Evolutionary conservation across 352 stramenopile species (phyloP).

Genomic region (Phytophthora ramorum): DNA sequence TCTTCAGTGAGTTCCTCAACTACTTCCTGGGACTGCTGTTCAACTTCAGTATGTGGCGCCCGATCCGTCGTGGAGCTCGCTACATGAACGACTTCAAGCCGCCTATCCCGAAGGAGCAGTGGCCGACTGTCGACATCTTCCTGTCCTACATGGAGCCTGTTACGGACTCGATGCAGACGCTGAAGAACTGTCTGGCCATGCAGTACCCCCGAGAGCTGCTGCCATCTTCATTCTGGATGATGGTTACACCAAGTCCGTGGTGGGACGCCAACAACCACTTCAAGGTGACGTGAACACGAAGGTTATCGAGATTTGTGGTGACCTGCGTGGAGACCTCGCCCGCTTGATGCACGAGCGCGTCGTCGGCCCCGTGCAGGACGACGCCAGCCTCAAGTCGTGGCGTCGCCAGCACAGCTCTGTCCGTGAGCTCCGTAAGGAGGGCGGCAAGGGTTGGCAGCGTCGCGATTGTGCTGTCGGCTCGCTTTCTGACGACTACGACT

Average conservation of each 20-base stretch:
- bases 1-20: constrained; percentile 89
- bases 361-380: constrained; percentile 77
- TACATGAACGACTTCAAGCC: constrained; percentile 93
- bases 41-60: constrained; percentile 93
- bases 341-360: constrained; percentile 90
- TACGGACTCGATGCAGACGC: constrained; percentile 79
- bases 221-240: constrained; percentile 90
- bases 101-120: constrained; percentile 88
- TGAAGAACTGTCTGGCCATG: constrained; percentile 88
- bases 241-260: constrained; percentile 90
- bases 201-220: constrained; percentile 89
- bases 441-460: constrained; percentile 80
- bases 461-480: constrained; percentile 88
- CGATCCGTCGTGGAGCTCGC: constrained; percentile 86
- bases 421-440: constrained; percentile 83
- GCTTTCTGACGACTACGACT: constrained; percentile 91
- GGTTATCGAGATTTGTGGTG: constrained; percentile 87
- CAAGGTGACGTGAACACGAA: constrained; percentile 92
- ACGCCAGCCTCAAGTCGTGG: constrained; percentile 83
- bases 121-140: constrained; percentile 89
- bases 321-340: constrained; percentile 82
- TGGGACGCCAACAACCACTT: constrained; percentile 92
- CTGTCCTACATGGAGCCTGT: constrained; percentile 93
- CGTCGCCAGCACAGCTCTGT: constrained; percentile 88
- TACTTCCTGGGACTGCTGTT: constrained; percentile 88